Conservation (phyloP, 306 rosid species). For the Albizia julibrissin region DNA sequence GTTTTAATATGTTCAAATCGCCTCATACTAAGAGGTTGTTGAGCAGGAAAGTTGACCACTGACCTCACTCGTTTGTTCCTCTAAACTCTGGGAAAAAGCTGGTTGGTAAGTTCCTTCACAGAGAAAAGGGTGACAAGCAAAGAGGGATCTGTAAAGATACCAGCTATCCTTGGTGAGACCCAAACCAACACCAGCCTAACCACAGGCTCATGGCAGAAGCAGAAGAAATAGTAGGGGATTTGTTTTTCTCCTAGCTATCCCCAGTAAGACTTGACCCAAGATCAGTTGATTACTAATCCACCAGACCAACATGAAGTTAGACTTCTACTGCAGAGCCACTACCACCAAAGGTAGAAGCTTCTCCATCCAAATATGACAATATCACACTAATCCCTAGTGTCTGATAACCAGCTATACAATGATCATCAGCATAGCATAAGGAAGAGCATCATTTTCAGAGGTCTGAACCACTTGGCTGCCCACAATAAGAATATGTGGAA, state of each 20-base stretch:
- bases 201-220: slow-evolving; percentile 4
- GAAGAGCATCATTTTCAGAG: not conserved
- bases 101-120: not conserved
- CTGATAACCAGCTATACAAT: slow-evolving; percentile 4
- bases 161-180: slow-evolving; percentile 14
- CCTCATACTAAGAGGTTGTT: not conserved
- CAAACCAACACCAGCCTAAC: slow-evolving; percentile 15
- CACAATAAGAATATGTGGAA: not conserved
- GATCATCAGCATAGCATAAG: slow-evolving; percentile 12
- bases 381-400: slow-evolving; percentile 21
- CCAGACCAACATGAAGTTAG: slow-evolving; percentile 17
- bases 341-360: not conserved
- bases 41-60: slow-evolving; percentile 16
- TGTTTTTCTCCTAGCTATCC: not conserved
- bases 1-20: not conserved
- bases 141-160: not conserved
- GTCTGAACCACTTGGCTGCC: not conserved
- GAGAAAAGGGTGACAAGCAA: slow-evolving; percentile 6
- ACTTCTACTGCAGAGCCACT: not conserved
- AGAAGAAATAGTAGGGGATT: not conserved
- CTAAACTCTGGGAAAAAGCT: slow-evolving; percentile 4
- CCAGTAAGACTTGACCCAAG: slow-evolving; percentile 11
- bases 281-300: not conserved
- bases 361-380: not conserved
- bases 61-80: slow-evolving; percentile 3